Percentiles rank a stretch among this genome's conserved stretches.
Conservation (phyloP, 2,329 filamentous ascomycete genomes). For the Chaetomiaceae sp. region DNA sequence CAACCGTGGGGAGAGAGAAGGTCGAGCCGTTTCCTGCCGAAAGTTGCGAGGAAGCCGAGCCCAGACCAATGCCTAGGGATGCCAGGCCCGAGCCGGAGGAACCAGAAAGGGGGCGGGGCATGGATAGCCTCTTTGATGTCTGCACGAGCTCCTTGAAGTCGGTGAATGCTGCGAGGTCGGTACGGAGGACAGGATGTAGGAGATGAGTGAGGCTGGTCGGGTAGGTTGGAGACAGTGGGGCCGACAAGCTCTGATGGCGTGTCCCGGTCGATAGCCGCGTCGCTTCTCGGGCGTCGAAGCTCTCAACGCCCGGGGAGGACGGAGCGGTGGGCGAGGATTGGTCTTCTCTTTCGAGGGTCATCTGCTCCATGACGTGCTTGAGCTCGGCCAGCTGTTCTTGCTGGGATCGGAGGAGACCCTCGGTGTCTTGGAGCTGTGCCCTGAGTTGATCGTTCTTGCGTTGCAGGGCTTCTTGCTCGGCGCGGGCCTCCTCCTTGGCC, state of each 20-base stretch:
- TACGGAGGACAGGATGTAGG: slow-evolving; percentile 75
- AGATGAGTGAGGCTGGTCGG: slow-evolving; percentile 75
- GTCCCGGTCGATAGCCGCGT: slow-evolving; percentile 32
- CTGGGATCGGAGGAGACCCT: slow-evolving; percentile 78
- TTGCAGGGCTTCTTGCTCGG: slow-evolving; percentile 73
- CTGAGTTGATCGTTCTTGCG: slow-evolving; percentile 85
- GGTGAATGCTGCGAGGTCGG: slow-evolving; percentile 72
- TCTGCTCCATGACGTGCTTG: slow-evolving; percentile 86
- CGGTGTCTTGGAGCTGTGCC: slow-evolving; percentile 79
- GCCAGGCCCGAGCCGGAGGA: slow-evolving; percentile 35
- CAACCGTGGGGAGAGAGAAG: slow-evolving; percentile 50
- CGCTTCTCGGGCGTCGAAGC: slow-evolving; percentile 56
- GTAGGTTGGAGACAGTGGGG: slow-evolving; percentile 48
- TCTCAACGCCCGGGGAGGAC: slow-evolving; percentile 72
- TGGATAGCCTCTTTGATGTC: slow-evolving; percentile 56
- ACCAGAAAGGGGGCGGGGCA: slow-evolving; percentile 62
- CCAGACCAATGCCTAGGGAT: slow-evolving; percentile 37
- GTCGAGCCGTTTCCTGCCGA: slow-evolving; percentile 53
- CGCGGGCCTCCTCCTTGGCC: slow-evolving; percentile 82
- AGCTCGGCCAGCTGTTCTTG: slow-evolving; percentile 90
- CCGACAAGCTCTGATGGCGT: slow-evolving; percentile 36
- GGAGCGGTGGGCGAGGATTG: slow-evolving; percentile 67
- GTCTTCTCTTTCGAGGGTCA: slow-evolving; percentile 70
- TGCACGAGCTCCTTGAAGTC: slow-evolving; percentile 78
- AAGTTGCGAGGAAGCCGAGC: slow-evolving; percentile 24